These are phyloP conservation scores for Acorus calamus DNA, from an alignment of 106 monocot genomes.

Conservation along the genomic window DNA sequence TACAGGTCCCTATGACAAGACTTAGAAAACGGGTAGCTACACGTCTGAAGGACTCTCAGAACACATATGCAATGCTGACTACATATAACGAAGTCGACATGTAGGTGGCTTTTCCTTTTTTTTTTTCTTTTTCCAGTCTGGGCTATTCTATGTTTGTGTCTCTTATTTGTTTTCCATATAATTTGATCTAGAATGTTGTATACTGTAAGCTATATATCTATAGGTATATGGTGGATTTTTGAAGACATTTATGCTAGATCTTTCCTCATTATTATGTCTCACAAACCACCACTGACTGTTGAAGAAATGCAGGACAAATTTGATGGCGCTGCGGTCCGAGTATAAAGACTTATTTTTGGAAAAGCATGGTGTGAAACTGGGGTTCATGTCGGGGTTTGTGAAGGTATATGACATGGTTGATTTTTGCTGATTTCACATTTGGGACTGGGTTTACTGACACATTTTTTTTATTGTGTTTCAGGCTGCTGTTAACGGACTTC, in stretches of 20 bases:
- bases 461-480: slow-evolving; percentile 8
- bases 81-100: slow-evolving; percentile 99
- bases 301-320: not conserved
- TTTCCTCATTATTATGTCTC: no score
- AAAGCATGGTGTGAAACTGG: slow-evolving; percentile 2
- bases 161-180: no score
- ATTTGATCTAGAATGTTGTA: no score
- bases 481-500: slow-evolving; percentile 92
- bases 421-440: not conserved
- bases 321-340: slow-evolving; percentile 4
- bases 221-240: no score
- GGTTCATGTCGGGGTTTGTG: slow-evolving; percentile 1
- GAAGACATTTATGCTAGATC: no score
- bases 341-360: slow-evolving; percentile 1
- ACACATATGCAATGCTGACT: slow-evolving; percentile 92
- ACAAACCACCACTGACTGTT: no score
- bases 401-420: not conserved
- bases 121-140: no score
- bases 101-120: slow-evolving; percentile 27
- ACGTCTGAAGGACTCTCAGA: slow-evolving; percentile 96
- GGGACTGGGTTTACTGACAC: no score
- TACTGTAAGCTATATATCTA: no score
- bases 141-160: no score
- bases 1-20: slow-evolving; percentile 91
- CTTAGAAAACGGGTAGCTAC: slow-evolving; percentile 78